A percentile compares a stretch with the other conserved stretches of the same genome.
Evolutionary conservation across 805 yeast species (phyloP).

Genomic region (Zygosaccharomyces pseudorouxii): DNA sequence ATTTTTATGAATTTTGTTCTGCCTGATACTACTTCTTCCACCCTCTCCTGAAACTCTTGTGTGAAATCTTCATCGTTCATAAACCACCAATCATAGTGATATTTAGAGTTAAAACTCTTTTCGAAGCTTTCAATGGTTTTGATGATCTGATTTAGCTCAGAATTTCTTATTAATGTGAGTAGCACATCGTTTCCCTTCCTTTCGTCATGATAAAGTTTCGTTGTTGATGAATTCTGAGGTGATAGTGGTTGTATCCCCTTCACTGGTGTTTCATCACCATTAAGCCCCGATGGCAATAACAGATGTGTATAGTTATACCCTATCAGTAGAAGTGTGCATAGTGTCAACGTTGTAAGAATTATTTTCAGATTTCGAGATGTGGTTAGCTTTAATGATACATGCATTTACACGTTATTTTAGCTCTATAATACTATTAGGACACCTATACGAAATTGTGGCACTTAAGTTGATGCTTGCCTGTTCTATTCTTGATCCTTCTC

Average conservation of each 20-base stretch:
- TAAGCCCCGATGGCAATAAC: background rate
- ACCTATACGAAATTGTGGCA: too few relatives aligned
- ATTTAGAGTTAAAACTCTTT: slow-evolving; percentile 90
- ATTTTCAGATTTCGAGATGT: background rate
- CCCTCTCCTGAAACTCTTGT: slow-evolving; percentile 55
- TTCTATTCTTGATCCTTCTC: too few relatives aligned
- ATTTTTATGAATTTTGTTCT: slow-evolving; percentile 68
- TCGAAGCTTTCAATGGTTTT: slow-evolving; percentile 71
- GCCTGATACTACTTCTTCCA: slow-evolving; percentile 51
- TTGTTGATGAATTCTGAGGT: background rate
- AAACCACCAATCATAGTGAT: slow-evolving; percentile 86
- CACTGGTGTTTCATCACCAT: background rate
- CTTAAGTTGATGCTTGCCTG: too few relatives aligned
- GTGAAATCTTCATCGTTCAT: slow-evolving; percentile 78
- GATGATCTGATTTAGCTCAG: slow-evolving; percentile 70
- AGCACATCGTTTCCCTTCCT: slow-evolving; percentile 60
- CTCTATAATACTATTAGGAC: too few relatives aligned
- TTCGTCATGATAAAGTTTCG: slow-evolving; percentile 2
- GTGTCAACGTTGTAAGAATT: background rate
- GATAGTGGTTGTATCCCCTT: background rate
- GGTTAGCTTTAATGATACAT: background rate
- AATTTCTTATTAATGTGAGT: slow-evolving; percentile 76
- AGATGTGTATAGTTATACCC: slow-evolving; percentile 3
- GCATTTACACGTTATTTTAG: background rate
- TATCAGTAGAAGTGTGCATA: background rate